Conservation (phyloP, 108 stramenopile genomes). For the Mayamaea pseudoterrestris region DNA sequence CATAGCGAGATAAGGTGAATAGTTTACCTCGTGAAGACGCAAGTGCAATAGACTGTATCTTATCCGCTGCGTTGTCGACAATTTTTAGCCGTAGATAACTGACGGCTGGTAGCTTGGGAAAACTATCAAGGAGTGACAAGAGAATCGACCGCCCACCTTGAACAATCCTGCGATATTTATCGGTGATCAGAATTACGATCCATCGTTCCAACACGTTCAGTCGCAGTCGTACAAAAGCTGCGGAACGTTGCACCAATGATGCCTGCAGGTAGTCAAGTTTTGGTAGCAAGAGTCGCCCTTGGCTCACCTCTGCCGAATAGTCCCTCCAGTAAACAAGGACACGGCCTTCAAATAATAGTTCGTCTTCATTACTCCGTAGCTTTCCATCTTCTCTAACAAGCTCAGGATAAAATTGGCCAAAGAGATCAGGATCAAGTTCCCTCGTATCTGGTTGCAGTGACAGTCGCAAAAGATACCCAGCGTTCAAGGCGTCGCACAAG, state of each 20-base stretch:
- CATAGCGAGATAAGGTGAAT: conserved; percentile 44
- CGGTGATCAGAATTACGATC: too few relatives aligned
- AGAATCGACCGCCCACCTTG: too few relatives aligned
- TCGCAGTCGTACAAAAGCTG: conserved; percentile 25
- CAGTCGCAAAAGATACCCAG: conserved; percentile 63
- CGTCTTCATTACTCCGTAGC: conserved; percentile 1
- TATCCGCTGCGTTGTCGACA: too few relatives aligned
- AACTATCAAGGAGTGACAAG: too few relatives aligned
- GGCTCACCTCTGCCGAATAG: conserved; percentile 59
- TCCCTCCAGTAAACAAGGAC: conserved; percentile 67
- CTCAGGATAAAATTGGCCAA: conserved; percentile 61
- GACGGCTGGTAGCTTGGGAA: too few relatives aligned
- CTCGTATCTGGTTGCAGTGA: conserved; percentile 50
- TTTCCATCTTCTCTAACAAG: conserved; percentile 17
- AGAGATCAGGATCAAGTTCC: conserved; percentile 35
- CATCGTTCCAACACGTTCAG: conserved; percentile 14
- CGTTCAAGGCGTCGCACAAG: conserved; percentile 66
- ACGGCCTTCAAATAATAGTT: conserved; percentile 49
- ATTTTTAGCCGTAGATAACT: too few relatives aligned
- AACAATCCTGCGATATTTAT: too few relatives aligned
- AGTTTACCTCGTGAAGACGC: conserved; percentile 1
- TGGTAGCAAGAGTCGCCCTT: conserved; percentile 48
- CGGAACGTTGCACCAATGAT: conserved; percentile 55
- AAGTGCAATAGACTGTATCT: too few relatives aligned
- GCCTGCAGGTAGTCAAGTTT: conserved; percentile 82